A percentile compares a stretch with the other conserved stretches of the same genome.
These are phyloP conservation scores for Plasmodium sp. DNA, from an alignment of 169 alveolate species.

Conservation along the genomic window DNA sequence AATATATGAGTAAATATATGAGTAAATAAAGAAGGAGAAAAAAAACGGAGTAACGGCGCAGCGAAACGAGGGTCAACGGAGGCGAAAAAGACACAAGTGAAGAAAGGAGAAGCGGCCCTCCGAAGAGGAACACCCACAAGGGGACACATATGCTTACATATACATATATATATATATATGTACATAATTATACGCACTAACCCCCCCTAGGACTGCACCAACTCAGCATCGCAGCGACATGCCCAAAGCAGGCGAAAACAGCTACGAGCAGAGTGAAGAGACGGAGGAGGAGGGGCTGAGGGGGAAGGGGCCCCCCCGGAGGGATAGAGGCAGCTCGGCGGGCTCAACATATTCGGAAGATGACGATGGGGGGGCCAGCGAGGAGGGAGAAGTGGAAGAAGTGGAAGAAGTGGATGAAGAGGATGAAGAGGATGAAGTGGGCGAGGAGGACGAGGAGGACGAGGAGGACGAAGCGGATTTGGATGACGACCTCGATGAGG, in stretches of 20 bases:
- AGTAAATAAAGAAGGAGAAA: neutral
- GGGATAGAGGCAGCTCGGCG: neutral
- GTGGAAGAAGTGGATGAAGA: neutral
- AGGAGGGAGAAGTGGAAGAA: neutral
- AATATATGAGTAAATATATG: no score
- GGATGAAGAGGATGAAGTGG: neutral
- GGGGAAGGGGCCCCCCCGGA: neutral
- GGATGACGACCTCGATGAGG: conserved; percentile 4
- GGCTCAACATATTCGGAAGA: neutral
- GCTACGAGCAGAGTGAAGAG: neutral
- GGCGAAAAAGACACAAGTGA: neutral
- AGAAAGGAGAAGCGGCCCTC: neutral
- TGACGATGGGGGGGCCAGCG: conserved; percentile 13
- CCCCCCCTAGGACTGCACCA: neutral
- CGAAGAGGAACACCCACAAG: neutral
- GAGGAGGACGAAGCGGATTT: neutral
- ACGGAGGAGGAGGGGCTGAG: neutral
- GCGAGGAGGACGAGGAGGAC: neutral
- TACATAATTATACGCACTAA: neutral
- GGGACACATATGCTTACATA: no score
- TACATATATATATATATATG: no score
- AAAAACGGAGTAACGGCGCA: neutral
- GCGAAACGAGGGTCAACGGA: neutral
- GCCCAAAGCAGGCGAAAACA: neutral
- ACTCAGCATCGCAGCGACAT: neutral